These are phyloP conservation scores for Cochlearia excelsa DNA, from an alignment of 345 rosid genomes.

Conservation along the genomic window DNA sequence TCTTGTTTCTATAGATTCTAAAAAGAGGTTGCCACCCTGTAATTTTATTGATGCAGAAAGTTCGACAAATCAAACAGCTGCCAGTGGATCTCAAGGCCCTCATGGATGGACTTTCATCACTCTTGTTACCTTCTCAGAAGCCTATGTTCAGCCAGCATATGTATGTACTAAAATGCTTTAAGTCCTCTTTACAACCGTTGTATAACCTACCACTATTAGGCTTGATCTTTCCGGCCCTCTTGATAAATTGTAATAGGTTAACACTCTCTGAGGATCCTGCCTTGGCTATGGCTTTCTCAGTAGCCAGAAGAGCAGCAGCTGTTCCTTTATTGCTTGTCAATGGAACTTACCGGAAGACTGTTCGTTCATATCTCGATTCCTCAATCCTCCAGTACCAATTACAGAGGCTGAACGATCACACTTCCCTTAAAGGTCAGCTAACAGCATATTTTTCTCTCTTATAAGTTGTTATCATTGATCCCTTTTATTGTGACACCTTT, in stretches of 20 bases:
- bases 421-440: constrained; percentile 76
- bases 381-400: constrained; percentile 85
- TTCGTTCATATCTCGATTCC: constrained; percentile 92
- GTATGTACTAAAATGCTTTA: constrained; percentile 46
- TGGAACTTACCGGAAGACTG: constrained; percentile 92
- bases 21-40: constrained; percentile 24
- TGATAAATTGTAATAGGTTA: constrained; percentile 48
- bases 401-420: constrained; percentile 73
- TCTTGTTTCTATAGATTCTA: constrained; percentile 21
- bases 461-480: not conserved
- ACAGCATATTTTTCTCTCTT: constrained; percentile 8
- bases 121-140: constrained; percentile 82
- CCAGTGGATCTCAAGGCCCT: constrained; percentile 83
- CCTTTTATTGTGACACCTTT: constrained; percentile 11
- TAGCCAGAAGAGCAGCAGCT: constrained; percentile 94
- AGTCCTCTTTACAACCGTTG: constrained; percentile 9
- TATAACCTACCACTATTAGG: not conserved
- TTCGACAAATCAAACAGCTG: constrained; percentile 55
- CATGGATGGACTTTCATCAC: constrained; percentile 81
- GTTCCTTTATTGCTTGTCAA: constrained; percentile 91
- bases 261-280: constrained; percentile 97
- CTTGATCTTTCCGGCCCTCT: constrained; percentile 23
- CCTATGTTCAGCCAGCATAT: constrained; percentile 62
- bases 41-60: constrained; percentile 56
- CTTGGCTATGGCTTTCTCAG: constrained; percentile 98